Evolutionary conservation across 768 basidiomycete genomes (phyloP).

Genomic region (Candolleomyces efflorescens): DNA sequence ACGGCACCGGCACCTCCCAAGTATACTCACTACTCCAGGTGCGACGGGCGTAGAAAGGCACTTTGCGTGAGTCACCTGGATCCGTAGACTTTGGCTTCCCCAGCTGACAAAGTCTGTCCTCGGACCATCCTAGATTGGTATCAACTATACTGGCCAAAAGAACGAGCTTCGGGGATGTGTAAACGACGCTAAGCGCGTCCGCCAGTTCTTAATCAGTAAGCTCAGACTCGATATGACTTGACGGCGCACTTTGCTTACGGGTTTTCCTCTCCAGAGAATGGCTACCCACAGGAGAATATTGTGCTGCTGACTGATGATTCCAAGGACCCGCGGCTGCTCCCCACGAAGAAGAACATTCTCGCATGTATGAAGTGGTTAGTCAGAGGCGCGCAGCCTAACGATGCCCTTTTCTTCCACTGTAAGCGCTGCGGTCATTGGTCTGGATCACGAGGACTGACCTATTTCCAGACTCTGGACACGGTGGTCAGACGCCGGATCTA

Average conservation of each 20-base stretch:
- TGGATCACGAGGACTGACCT: background rate
- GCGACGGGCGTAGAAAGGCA: constrained; percentile 75
- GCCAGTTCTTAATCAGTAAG: constrained; percentile 61
- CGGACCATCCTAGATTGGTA: constrained; percentile 54
- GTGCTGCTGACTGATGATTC: constrained; percentile 65
- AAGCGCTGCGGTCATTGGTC: constrained; percentile 11
- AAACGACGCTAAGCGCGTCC: constrained; percentile 74
- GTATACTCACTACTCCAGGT: constrained; percentile 62
- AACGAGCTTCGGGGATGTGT: constrained; percentile 72
- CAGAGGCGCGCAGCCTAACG: constrained; percentile 58
- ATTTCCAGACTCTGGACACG: constrained; percentile 80
- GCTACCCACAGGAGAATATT: constrained; percentile 59
- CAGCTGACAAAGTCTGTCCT: constrained; percentile 1
- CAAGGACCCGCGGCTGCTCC: constrained; percentile 35
- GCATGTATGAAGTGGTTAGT: constrained; percentile 61
- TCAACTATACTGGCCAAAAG: constrained; percentile 67
- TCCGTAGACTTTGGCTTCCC: background rate
- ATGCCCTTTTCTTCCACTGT: constrained; percentile 80
- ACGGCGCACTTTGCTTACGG: background rate
- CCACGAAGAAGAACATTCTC: constrained; percentile 45
- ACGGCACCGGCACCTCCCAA: background rate
- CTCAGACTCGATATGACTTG: background rate
- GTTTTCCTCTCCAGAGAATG: constrained; percentile 22
- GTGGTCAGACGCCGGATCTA: constrained; percentile 80
- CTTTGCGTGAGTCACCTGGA: constrained; percentile 55